Percentiles rank a stretch among this genome's conserved stretches.
These are phyloP conservation scores for Leishmania turanica DNA, from an alignment of 208 protist species.

Conservation along the genomic window DNA sequence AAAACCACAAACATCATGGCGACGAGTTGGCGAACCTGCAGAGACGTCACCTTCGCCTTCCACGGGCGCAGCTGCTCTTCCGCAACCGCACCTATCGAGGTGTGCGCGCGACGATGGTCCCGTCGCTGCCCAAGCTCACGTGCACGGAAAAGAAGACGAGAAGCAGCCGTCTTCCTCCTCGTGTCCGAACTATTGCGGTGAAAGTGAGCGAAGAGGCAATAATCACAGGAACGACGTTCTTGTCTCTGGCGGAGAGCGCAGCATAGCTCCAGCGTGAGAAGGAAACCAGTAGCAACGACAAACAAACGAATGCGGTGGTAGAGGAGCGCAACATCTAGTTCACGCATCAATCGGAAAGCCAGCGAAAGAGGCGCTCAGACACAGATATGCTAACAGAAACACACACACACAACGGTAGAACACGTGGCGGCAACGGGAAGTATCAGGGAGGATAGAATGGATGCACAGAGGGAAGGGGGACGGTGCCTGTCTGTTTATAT, in stretches of 20 bases:
- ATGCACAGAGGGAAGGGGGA: background rate
- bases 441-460: background rate
- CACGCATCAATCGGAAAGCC: background rate
- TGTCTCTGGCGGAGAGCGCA: background rate
- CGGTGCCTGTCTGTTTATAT: background rate
- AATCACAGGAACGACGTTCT: background rate
- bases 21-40: constrained; percentile 59
- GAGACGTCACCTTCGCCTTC: constrained; percentile 40
- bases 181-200: background rate
- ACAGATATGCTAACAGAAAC: background rate
- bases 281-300: background rate
- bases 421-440: background rate
- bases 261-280: background rate
- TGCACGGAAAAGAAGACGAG: background rate
- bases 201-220: background rate
- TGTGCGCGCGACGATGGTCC: background rate
- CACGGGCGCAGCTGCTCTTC: constrained; percentile 1
- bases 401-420: background rate
- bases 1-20: constrained; percentile 61
- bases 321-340: too few species aligned
- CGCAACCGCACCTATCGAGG: background rate
- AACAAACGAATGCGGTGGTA: background rate
- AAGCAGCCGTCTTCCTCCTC: background rate
- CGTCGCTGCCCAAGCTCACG: background rate
- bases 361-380: background rate